These are phyloP conservation scores for Scenedesmus sp. DNA, from an alignment of 163 green algal genomes.

Conservation along the genomic window DNA sequence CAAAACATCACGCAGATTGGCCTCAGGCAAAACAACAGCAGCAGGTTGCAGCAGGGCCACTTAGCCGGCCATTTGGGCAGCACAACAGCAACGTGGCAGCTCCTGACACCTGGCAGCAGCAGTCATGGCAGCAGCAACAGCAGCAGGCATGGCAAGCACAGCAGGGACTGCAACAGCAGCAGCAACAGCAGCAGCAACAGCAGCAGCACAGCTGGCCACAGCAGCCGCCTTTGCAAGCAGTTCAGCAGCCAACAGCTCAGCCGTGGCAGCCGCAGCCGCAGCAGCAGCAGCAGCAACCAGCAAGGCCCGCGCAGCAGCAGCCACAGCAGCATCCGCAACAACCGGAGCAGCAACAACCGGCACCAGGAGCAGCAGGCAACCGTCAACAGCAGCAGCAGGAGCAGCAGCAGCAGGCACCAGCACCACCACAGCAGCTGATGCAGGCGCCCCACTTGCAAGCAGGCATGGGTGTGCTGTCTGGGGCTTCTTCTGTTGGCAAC, in stretches of 20 bases:
- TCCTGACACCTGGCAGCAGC: background rate
- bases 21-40: background rate
- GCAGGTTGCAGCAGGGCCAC: background rate
- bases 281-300: background rate
- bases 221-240: background rate
- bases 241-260: background rate
- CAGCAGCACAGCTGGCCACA: background rate
- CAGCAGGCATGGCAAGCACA: background rate
- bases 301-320: background rate
- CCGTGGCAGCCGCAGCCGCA: background rate
- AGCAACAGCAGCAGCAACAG: background rate
- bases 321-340: background rate
- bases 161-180: background rate
- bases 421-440: background rate
- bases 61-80: background rate
- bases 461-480: background rate
- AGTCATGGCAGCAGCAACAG: background rate
- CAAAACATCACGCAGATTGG: background rate
- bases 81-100: background rate
- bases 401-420: background rate
- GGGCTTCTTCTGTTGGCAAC: background rate
- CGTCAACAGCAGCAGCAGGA: slow-evolving; percentile 1
- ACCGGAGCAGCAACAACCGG: background rate
- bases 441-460: slow-evolving; percentile 3
- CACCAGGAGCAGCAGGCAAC: background rate